These are phyloP conservation scores for Hymenoscyphus scutula DNA, from an alignment of 2,329 filamentous ascomycete species.

Conservation along the genomic window DNA sequence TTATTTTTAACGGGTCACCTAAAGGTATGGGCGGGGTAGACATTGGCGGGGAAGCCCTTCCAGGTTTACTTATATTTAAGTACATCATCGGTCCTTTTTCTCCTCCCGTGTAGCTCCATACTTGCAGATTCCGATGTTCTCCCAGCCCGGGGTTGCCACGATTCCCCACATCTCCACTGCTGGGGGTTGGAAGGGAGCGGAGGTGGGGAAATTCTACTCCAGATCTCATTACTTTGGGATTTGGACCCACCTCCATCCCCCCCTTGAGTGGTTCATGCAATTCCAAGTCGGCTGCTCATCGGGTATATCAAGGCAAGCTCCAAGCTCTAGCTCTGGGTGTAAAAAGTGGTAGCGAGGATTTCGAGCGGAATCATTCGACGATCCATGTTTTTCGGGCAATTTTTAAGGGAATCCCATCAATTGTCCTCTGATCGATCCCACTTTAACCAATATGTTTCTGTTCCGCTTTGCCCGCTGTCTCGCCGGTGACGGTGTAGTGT, in stretches of 20 bases:
- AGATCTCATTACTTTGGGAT: neutral
- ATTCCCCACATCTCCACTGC: neutral
- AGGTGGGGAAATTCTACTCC: conserved; percentile 1
- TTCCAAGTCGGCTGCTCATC: conserved; percentile 7
- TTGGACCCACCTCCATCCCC: neutral
- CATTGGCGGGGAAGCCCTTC: neutral
- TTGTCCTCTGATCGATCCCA: neutral
- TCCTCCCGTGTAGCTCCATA: neutral
- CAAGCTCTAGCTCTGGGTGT: neutral
- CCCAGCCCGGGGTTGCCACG: neutral
- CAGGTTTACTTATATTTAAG: neutral
- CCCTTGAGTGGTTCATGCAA: conserved; percentile 1
- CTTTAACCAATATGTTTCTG: neutral
- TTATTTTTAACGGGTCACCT: neutral
- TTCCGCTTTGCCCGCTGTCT: neutral
- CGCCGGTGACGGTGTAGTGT: neutral
- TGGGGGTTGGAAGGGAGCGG: neutral
- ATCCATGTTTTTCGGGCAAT: neutral
- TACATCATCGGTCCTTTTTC: conserved; percentile 2
- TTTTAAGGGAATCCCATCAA: neutral
- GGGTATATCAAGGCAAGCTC: neutral
- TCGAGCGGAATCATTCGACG: neutral
- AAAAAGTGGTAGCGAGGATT: neutral
- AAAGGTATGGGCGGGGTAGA: neutral
- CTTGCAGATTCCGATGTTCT: neutral